Evolutionary conservation across 495 filamentous ascomycete genomes (phyloP).

Genomic region (Patellaria atrata): DNA sequence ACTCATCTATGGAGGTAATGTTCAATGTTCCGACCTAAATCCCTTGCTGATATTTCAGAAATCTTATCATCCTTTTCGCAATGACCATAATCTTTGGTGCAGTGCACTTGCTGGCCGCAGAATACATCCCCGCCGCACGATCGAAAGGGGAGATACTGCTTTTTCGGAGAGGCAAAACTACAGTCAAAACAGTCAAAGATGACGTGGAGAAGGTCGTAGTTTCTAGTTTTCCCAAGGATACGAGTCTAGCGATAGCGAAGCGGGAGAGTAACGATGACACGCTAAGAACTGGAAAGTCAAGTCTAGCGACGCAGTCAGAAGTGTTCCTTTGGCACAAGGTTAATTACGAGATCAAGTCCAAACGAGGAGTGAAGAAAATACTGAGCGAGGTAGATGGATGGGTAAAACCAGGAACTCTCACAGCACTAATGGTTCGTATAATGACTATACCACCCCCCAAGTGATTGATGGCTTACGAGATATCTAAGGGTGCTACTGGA

Average conservation of each 20-base stretch:
- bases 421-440: constrained; percentile 14
- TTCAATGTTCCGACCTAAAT: neutral
- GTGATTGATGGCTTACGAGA: neutral
- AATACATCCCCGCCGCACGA: constrained; percentile 35
- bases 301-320: constrained; percentile 1
- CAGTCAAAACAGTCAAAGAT: too few species aligned
- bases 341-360: constrained; percentile 9
- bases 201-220: too few species aligned
- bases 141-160: constrained; percentile 40
- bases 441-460: neutral
- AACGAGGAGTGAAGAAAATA: constrained; percentile 1
- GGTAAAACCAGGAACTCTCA: constrained; percentile 17
- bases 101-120: constrained; percentile 32
- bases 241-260: too few species aligned
- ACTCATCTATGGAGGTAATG: constrained; percentile 8
- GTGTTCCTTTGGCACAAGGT: constrained; percentile 17
- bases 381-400: constrained; percentile 16
- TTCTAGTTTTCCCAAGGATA: too few species aligned
- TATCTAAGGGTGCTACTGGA: constrained; percentile 12
- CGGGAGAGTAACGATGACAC: neutral
- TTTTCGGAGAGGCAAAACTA: constrained; percentile 35
- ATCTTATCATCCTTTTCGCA: constrained; percentile 14
- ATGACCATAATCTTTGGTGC: constrained; percentile 8
- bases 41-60: constrained; percentile 3
- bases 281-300: neutral